Evolutionary conservation across 2,329 filamentous ascomycete species (phyloP), one percentile per base, ranked within the genome.

Genomic region (Ophiostoma triangulosporum): DNA sequence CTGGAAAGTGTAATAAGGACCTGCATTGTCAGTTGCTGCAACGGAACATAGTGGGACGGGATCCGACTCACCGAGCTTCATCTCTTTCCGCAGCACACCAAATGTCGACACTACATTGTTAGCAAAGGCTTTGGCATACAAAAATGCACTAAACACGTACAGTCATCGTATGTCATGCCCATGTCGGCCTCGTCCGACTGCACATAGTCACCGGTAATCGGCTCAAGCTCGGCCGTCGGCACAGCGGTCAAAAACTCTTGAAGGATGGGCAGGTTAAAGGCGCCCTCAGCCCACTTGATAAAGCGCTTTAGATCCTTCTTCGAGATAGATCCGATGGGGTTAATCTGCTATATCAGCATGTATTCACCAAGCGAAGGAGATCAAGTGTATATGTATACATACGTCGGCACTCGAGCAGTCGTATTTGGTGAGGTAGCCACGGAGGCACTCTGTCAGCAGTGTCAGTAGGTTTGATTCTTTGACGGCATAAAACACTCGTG

Each of bases 251-350:
- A 65, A 68, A 89, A 90, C 9, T 78, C 73, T 9, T 78, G 65
- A 1, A 88, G 73, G 52, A 84, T 77, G 0, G 82, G 81, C 1
- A 90, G 66, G 5, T 75, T 65, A 61, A 85, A 88, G 33, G 73
- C 68, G 17, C 64, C 68, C 51, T 71, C 65, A 2, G 81, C 76
- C 73, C 78, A 88, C n/a, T 68, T 69, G 56, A 88, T 84, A 67
- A 90, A 88, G 9, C 74, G 68, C 64, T 85, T 86, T 1, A 88
- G 69, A 60, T 89, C 85, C 20, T 53, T 59, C 65, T 88, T 88
- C 54, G 67, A 68, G 35, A 76, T 74, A 6, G 73, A 73, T 15
- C 78, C 81, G 50, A 84, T 82, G 3, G 81, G 81, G 60, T 84
- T 80, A 63, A 83, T 72, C 58, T 60, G 22, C 1, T 8, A 3